Base-by-base conservation (phyloP, 257 asterid genomes). In the Gynochthodes officinalis region DNA sequence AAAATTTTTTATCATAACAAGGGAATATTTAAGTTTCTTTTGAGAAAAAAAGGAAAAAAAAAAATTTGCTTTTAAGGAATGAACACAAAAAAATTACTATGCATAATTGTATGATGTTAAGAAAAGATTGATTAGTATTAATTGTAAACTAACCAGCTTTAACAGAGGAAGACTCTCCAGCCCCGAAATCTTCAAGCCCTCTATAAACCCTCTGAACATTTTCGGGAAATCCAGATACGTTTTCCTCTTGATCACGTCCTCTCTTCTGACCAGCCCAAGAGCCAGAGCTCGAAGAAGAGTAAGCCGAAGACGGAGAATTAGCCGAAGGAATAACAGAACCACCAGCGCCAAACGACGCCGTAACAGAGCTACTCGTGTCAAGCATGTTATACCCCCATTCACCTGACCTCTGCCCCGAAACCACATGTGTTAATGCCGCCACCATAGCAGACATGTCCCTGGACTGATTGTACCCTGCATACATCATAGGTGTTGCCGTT, bases 261-360 rank as follows among this genome's bases (percentile, higher is more conserved):
- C 98, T 77, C 67, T 92, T 92, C 81, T 83, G 95, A 6, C 98
- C 96, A 12, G 87, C 82, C 88, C 82, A 80, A 3, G 95, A 87
- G 2, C 95, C 95, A 19, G 96, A 86, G 80, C 95, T 87, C 30
- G 95, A 92, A 42, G 93, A 82, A 5, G 94, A 83, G 30, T 87
- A 86, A 71, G 84, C 82, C 18, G 93, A 80, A 33, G 95, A 69
- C 3, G 95, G 90, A 6, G 91, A 82, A 75, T 77, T 83, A 27
- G 64, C 59, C 27, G 77, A 68, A 12, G 71, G 75, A 43, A 76
- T 66, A 5, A 78, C 77, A 23, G 83, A 76, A 27, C 87, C 84
- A 13, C 79, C 85, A 21, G 50, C 76, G 0, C 53, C 77, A 49
- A 78, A 74, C 48, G 89, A 57, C 50, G 86, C 23, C 37, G 73